Evolutionary conservation across 108 stramenopile species (phyloP).

Genomic region (Fragilariopsis cylindrus): DNA sequence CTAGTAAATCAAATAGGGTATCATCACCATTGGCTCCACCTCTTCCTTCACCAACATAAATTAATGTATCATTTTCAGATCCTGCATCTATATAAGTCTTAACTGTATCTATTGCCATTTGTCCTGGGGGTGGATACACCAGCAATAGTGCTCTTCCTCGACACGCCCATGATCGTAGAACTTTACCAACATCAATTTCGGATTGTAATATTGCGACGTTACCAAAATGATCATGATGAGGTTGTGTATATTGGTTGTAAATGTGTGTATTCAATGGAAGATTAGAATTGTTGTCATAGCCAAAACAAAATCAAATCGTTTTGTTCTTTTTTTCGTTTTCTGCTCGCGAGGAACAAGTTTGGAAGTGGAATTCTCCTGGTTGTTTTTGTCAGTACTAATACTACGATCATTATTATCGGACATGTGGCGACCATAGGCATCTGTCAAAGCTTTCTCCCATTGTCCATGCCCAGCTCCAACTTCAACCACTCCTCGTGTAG

Average conservation of each 20-base stretch:
- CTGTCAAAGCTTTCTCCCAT: constrained; percentile 66
- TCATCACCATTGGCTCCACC: constrained; percentile 78
- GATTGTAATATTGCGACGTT: constrained; percentile 53
- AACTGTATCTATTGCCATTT: constrained; percentile 69
- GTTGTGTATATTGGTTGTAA: constrained; percentile 68
- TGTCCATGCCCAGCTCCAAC: constrained; percentile 87
- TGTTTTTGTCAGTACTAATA: not conserved
- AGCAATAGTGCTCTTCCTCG: constrained; percentile 72
- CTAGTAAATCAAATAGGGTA: constrained; percentile 64
- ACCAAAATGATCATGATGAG: constrained; percentile 69
- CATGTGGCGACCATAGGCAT: constrained; percentile 24
- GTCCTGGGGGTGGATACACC: constrained; percentile 78
- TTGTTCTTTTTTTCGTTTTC: constrained; percentile 17
- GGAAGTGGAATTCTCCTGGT: not conserved
- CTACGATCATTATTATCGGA: not conserved
- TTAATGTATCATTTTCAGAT: constrained; percentile 61
- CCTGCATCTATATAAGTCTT: constrained; percentile 49
- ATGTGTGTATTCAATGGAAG: constrained; percentile 68
- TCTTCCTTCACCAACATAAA: constrained; percentile 78
- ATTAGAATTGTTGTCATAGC: constrained; percentile 72
- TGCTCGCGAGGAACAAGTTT: constrained; percentile 6
- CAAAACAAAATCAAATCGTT: constrained; percentile 62
- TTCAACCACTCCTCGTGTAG: constrained; percentile 72
- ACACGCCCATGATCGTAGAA: constrained; percentile 52
- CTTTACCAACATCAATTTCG: constrained; percentile 29